Conservation (phyloP, 2,329 filamentous ascomycete species). For the Cercospora sesami region DNA sequence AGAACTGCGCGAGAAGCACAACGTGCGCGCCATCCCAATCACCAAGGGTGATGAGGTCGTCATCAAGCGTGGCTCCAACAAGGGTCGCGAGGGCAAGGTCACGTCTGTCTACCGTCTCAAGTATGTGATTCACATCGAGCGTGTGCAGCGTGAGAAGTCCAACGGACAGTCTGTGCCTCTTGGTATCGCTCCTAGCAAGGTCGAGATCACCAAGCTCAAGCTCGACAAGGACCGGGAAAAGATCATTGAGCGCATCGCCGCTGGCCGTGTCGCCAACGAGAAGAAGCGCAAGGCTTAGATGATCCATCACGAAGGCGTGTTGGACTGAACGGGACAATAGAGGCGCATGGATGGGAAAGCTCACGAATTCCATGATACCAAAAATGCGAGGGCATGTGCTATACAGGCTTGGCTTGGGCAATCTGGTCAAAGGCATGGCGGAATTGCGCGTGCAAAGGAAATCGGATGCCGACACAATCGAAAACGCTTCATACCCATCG, state of each 20-base stretch:
- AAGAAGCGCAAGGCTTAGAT: conserved; percentile 52
- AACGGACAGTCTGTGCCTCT: conserved; percentile 94
- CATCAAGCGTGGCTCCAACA: conserved; percentile 89
- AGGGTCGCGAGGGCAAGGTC: conserved; percentile 98
- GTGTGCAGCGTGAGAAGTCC: conserved; percentile 94
- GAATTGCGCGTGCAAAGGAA: conserved; percentile 8
- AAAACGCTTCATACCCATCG: conserved; percentile 16
- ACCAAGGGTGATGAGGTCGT: conserved; percentile 84
- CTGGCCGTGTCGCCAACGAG: conserved; percentile 67
- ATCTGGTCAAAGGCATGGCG: conserved; percentile 10
- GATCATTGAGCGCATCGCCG: conserved; percentile 82
- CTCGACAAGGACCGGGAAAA: conserved; percentile 91
- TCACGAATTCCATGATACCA: conserved; percentile 14
- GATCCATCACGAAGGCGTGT: conserved; percentile 8
- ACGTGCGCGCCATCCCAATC: conserved; percentile 95
- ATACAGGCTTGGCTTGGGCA: conserved; percentile 2
- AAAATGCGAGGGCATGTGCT: conserved; percentile 4
- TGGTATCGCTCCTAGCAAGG: conserved; percentile 93
- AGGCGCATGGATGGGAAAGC: conserved; percentile 7
- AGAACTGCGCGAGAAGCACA: conserved; percentile 96
- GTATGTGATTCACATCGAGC: conserved; percentile 96
- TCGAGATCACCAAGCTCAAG: conserved; percentile 98
- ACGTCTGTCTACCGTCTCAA: conserved; percentile 97
- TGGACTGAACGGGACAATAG: conserved; percentile 16
- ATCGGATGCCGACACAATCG: conserved; percentile 16